Conservation (phyloP, 1,284 basidiomycete genomes). For the Ustilago shanxiensis region DNA sequence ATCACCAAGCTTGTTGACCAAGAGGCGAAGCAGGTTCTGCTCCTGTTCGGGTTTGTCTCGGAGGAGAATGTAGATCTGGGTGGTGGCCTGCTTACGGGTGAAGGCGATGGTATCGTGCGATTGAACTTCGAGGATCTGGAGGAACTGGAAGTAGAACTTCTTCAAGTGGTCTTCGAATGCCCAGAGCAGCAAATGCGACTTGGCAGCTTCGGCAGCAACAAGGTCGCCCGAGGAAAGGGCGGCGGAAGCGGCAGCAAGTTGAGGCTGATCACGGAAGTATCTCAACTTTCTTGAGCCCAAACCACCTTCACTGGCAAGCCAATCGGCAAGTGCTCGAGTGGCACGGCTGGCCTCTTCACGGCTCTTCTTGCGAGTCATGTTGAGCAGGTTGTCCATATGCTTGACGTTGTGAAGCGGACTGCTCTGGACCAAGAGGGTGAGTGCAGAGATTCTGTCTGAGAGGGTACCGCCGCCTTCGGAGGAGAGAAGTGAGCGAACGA, state of each 20-base stretch:
- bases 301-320: conserved; percentile 82
- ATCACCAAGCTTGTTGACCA: conserved; percentile 89
- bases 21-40: conserved; percentile 89
- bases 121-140: conserved; percentile 90
- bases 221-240: conserved; percentile 35
- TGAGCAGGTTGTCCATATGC: conserved; percentile 75
- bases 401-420: conserved; percentile 86
- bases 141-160: conserved; percentile 92
- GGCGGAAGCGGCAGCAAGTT: conserved; percentile 75
- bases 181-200: conserved; percentile 81
- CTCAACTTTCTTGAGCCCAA: conserved; percentile 79
- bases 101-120: conserved; percentile 90
- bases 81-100: conserved; percentile 83
- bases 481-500: conserved; percentile 64
- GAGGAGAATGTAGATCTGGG: conserved; percentile 80
- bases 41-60: conserved; percentile 95
- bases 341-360: conserved; percentile 92
- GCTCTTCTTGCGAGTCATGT: conserved; percentile 88
- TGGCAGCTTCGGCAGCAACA: conserved; percentile 46
- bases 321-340: conserved; percentile 90
- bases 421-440: conserved; percentile 89
- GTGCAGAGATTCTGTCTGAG: conserved; percentile 90
- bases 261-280: conserved; percentile 90
- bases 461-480: conserved; percentile 75
- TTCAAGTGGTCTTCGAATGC: conserved; percentile 98